Evolutionary conservation across 2,329 filamentous ascomycete genomes (phyloP), one percentile per base, ranked within the genome.

Genomic region (Allantophomopsis cytisporea): DNA sequence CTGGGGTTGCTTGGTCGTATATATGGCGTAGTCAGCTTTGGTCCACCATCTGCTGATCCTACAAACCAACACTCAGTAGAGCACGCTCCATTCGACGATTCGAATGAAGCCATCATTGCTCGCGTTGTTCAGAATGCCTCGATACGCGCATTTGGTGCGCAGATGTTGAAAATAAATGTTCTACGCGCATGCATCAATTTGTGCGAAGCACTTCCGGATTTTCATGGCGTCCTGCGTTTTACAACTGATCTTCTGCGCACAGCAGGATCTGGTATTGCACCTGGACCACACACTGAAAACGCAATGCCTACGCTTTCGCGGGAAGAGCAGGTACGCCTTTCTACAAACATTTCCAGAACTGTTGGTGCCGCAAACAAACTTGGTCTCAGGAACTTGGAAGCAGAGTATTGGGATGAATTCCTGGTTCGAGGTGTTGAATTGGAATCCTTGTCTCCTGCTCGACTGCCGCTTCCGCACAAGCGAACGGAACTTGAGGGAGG

Each of bases 331-430:
- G 66, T 83, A 16, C 76, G 83, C 18, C 65, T 96, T n/a, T 70
- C 80, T 36, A 83, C 83, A 35, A 94, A 89, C 49, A 88, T 98
- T 43, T 76, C 80, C 30, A 82, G 89, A 45, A 94, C 88, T 1
- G 76, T 88, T 21, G 74, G 69, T 23, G 74, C 91, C n/a, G 80
- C 83, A 1, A 74, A 73, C 43, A 79, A 83, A 43, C 61, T 95
- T 18, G 87, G 87, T 1, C 62, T 87, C 20, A 64, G 71, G 5
- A 62, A 80, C 41, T 60, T 89, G 33, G 70, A 77, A 39, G 87
- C 86, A 5, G 83, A 91, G 49, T 98, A 95, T 55, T 98, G 91
- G 91, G 91, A 98, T 56, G 86, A 94, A 52, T 96, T 96, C 50
- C 66, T 98, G 7, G 71, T 98, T 36, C 78, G 91, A 37, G 77